Evolutionary conservation across 768 basidiomycete species (phyloP).

Genomic region (Trametes cingulata): DNA sequence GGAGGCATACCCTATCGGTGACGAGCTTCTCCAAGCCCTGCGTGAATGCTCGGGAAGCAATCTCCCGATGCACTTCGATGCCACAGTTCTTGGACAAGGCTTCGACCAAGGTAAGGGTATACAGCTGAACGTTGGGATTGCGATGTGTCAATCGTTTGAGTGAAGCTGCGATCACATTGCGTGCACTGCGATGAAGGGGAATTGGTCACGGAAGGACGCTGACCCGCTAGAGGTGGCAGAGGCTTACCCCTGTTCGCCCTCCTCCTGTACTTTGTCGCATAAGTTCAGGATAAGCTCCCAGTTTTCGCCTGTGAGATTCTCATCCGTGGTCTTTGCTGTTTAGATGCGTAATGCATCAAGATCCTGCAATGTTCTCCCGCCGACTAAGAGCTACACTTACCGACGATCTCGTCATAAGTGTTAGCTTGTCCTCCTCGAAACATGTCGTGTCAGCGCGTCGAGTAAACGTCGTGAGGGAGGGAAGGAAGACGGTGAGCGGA

Average conservation of each 20-base stretch:
- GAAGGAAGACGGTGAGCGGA: constrained; percentile 10
- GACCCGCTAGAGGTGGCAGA: background rate
- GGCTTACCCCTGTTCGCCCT: constrained; percentile 80
- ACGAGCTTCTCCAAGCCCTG: constrained; percentile 84
- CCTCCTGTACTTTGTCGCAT: constrained; percentile 95
- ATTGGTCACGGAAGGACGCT: background rate
- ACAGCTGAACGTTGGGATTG: constrained; percentile 95
- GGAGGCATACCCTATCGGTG: constrained; percentile 69
- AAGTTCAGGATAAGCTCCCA: constrained; percentile 94
- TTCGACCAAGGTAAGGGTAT: constrained; percentile 85
- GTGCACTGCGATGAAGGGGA: constrained; percentile 58
- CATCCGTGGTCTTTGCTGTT: constrained; percentile 93
- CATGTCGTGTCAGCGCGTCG: constrained; percentile 44
- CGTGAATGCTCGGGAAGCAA: constrained; percentile 90
- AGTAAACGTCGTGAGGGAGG: background rate
- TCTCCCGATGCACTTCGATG: constrained; percentile 76
- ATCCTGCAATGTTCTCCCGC: constrained; percentile 42
- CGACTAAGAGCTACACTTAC: constrained; percentile 50
- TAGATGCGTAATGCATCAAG: constrained; percentile 4
- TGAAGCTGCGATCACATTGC: constrained; percentile 78
- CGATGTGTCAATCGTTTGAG: constrained; percentile 92
- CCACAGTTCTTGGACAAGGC: constrained; percentile 91
- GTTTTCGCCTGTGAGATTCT: constrained; percentile 91
- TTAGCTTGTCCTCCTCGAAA: constrained; percentile 69
- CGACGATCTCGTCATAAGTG: constrained; percentile 89